A percentile compares a stretch with the other conserved stretches of the same genome.
These are phyloP conservation scores for Inga laurina DNA, from an alignment of 306 rosid genomes.

Conservation along the genomic window DNA sequence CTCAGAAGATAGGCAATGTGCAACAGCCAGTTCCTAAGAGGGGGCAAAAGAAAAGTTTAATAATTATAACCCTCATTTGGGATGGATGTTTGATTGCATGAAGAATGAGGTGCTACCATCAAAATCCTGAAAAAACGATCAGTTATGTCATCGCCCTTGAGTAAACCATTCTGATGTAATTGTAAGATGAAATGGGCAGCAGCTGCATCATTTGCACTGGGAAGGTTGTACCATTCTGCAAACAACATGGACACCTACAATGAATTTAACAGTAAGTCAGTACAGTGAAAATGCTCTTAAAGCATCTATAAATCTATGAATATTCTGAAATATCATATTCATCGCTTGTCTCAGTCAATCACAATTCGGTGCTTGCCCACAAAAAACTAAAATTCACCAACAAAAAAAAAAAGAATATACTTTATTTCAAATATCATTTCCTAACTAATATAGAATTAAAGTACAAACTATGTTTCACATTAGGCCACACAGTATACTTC, in stretches of 20 bases:
- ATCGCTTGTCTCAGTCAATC: background rate
- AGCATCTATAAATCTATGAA: background rate
- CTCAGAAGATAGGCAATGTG: conserved; percentile 81
- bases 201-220: conserved; percentile 73
- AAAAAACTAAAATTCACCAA: background rate
- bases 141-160: conserved; percentile 89
- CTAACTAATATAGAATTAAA: background rate
- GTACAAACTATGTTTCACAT: background rate
- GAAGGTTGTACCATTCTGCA: conserved; percentile 83
- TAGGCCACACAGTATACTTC: background rate
- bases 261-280: conserved; percentile 16
- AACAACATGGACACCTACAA: conserved; percentile 78
- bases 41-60: background rate
- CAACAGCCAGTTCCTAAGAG: conserved; percentile 76
- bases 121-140: conserved; percentile 84
- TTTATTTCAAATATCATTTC: background rate
- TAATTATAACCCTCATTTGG: background rate
- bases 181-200: conserved; percentile 67
- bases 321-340: background rate
- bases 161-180: conserved; percentile 75
- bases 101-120: conserved; percentile 51
- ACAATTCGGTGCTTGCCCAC: background rate
- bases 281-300: background rate
- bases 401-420: background rate
- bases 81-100: background rate